Conservation (phyloP, 768 basidiomycete species). For the Xerocomellus amylosporus region DNA sequence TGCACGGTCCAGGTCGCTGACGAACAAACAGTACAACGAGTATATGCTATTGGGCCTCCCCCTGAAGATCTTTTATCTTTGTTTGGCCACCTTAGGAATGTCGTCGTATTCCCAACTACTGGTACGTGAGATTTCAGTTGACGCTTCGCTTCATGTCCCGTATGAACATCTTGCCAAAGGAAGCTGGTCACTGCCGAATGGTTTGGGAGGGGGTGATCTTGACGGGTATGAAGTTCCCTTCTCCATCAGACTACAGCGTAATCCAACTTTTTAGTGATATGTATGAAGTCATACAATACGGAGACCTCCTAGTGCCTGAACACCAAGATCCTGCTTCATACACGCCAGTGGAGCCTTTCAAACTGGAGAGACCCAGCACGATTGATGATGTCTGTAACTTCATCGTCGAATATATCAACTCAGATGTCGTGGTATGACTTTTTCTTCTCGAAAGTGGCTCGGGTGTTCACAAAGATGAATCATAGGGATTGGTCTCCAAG, state of each 20-base stretch:
- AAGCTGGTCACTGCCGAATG: constrained; percentile 60
- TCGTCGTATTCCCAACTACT: constrained; percentile 64
- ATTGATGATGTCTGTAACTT: constrained; percentile 78
- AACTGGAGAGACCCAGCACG: constrained; percentile 46
- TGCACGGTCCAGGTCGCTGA: background rate
- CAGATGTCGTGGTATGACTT: constrained; percentile 65
- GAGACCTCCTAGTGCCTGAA: constrained; percentile 51
- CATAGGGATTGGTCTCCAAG: constrained; percentile 65
- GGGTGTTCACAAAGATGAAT: constrained; percentile 9
- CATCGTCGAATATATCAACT: constrained; percentile 79
- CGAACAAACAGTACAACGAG: constrained; percentile 55
- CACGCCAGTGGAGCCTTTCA: constrained; percentile 33
- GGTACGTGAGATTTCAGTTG: constrained; percentile 38
- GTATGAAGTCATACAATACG: constrained; percentile 59
- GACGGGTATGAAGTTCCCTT: constrained; percentile 52
- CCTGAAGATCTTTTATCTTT: constrained; percentile 52
- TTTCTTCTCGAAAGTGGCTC: background rate
- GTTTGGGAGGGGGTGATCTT: constrained; percentile 74
- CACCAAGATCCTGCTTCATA: constrained; percentile 55
- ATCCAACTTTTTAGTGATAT: constrained; percentile 46
- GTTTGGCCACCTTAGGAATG: constrained; percentile 62
- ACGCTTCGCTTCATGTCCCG: background rate
- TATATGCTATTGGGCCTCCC: constrained; percentile 68
- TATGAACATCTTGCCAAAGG: constrained; percentile 37
- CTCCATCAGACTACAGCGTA: background rate